Evolutionary conservation across 441 rosid genomes (phyloP).

Genomic region (Jatropha podagrica): DNA sequence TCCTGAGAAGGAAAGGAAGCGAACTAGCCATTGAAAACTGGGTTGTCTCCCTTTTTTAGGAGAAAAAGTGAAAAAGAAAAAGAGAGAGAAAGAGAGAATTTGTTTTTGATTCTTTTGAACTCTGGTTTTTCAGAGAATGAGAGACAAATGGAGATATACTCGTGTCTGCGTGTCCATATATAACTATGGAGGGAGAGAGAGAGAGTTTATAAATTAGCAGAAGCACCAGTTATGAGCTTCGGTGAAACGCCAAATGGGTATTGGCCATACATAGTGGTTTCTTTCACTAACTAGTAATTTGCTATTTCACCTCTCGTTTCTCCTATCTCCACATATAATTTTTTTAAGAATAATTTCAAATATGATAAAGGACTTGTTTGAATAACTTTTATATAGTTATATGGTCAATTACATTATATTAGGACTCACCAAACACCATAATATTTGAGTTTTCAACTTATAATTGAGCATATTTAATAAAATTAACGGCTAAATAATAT

Average conservation of each 20-base stretch:
- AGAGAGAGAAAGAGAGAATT: slow-evolving; percentile 17
- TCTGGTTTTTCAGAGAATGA: background rate
- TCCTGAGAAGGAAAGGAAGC: slow-evolving; percentile 37
- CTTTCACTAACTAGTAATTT: background rate
- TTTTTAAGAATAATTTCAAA: too few relatives aligned
- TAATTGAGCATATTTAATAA: too few relatives aligned
- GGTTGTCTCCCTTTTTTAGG: background rate
- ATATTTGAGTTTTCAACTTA: too few relatives aligned
- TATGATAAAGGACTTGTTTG: too few relatives aligned
- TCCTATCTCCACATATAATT: too few relatives aligned
- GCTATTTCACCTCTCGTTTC: background rate
- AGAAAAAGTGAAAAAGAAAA: background rate
- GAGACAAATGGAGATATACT: background rate
- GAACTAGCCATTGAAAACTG: slow-evolving; percentile 44
- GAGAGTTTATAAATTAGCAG: slow-evolving; percentile 1
- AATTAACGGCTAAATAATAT: too few relatives aligned
- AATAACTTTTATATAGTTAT: too few relatives aligned
- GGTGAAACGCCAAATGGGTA: slow-evolving; percentile 29
- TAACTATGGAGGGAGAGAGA: slow-evolving; percentile 1
- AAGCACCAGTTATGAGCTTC: background rate
- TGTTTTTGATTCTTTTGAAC: background rate
- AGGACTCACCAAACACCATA: too few relatives aligned
- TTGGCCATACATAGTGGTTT: background rate
- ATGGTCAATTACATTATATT: too few relatives aligned
- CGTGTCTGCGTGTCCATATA: background rate